Conservation (phyloP, 202 grass and related monocot species). For the Carex sylvatica region DNA sequence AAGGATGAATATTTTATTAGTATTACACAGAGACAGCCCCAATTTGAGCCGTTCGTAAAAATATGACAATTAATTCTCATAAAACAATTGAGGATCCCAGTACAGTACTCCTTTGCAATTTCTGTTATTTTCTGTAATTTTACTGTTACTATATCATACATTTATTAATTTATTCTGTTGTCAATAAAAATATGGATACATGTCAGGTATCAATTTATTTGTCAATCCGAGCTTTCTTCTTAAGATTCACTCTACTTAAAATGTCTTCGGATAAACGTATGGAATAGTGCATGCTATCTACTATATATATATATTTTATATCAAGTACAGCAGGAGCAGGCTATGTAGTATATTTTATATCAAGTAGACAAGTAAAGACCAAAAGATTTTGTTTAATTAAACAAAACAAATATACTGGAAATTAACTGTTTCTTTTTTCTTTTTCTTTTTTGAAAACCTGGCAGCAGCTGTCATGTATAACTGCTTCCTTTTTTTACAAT, state of each 20-base stretch:
- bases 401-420: background rate
- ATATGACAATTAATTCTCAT: too few relatives aligned
- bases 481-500: too few relatives aligned
- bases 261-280: background rate
- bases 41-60: too few relatives aligned
- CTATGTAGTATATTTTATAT: background rate
- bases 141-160: too few relatives aligned
- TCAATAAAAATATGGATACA: background rate
- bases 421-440: background rate
- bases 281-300: background rate
- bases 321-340: background rate
- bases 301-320: background rate
- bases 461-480: too few relatives aligned
- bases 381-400: constrained; percentile 4
- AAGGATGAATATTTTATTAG: too few relatives aligned
- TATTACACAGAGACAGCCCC: too few relatives aligned
- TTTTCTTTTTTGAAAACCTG: background rate
- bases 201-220: background rate
- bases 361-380: background rate
- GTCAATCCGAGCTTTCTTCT: background rate
- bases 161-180: too few relatives aligned
- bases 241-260: background rate
- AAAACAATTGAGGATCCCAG: too few relatives aligned
- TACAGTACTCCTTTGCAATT: too few relatives aligned
- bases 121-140: too few relatives aligned